These are phyloP conservation scores for Xylaria intraflava DNA, from an alignment of 495 filamentous ascomycete genomes.

Conservation along the genomic window DNA sequence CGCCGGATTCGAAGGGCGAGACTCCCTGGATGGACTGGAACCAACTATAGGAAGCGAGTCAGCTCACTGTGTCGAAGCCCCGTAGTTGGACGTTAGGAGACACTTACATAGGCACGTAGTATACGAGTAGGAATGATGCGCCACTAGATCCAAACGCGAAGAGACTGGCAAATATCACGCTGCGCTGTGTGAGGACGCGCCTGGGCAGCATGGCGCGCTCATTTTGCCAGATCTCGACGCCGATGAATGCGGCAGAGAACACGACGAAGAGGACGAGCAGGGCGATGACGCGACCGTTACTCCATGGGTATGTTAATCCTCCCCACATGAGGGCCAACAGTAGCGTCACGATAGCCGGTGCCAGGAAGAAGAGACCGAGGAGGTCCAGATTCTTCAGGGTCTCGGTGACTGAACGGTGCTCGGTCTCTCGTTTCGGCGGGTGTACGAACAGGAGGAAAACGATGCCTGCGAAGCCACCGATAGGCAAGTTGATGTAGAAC, in stretches of 20 bases:
- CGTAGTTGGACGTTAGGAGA: slow-evolving; percentile 19
- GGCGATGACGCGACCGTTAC: slow-evolving; percentile 51
- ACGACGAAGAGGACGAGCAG: slow-evolving; percentile 55
- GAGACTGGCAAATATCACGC: slow-evolving; percentile 24
- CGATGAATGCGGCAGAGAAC: slow-evolving; percentile 41
- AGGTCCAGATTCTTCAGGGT: slow-evolving; percentile 49
- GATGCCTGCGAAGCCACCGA: slow-evolving; percentile 53
- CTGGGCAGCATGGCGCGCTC: slow-evolving; percentile 27
- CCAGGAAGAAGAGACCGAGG: slow-evolving; percentile 50
- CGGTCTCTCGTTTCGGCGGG: slow-evolving; percentile 30
- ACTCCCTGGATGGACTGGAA: slow-evolving; percentile 56
- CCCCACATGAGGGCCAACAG: slow-evolving; percentile 72
- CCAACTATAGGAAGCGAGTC: slow-evolving; percentile 39
- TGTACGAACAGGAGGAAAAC: slow-evolving; percentile 43
- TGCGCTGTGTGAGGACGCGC: slow-evolving; percentile 35
- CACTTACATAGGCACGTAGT: background rate
- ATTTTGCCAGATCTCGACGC: slow-evolving; percentile 31
- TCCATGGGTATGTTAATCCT: slow-evolving; percentile 56
- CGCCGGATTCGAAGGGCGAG: slow-evolving; percentile 42
- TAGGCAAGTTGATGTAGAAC: slow-evolving; percentile 35
- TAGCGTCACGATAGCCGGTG: slow-evolving; percentile 59
- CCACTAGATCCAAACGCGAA: slow-evolving; percentile 26
- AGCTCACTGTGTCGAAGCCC: background rate
- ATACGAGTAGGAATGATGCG: background rate
- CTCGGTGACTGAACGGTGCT: slow-evolving; percentile 13